Percentiles rank a stretch among this genome's conserved stretches.
These are phyloP conservation scores for Achaetomium macrosporum DNA, from an alignment of 2,329 filamentous ascomycete genomes.

Conservation along the genomic window DNA sequence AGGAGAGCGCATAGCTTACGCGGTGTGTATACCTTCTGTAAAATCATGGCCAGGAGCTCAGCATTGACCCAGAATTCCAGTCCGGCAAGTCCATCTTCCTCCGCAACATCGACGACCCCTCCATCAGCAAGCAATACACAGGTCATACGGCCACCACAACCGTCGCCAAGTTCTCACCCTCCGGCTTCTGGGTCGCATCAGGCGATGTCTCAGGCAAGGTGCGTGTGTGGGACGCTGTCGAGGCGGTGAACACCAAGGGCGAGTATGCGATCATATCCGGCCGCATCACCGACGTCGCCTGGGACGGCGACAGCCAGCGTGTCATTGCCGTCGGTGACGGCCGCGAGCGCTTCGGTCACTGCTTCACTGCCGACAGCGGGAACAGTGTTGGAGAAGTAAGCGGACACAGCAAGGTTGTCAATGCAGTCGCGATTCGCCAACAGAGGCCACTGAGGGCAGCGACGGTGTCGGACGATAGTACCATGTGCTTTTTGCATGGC, in stretches of 20 bases:
- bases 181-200: conserved; percentile 89
- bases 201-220: conserved; percentile 82
- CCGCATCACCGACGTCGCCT: conserved; percentile 91
- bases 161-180: conserved; percentile 89
- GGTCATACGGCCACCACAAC: conserved; percentile 85
- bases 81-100: conserved; percentile 96
- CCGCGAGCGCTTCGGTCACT: conserved; percentile 87
- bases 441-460: conserved; percentile 87
- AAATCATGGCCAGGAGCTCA: neutral
- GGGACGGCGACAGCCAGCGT: conserved; percentile 94
- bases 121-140: conserved; percentile 81
- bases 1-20: conserved; percentile 88
- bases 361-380: conserved; percentile 90
- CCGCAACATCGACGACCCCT: conserved; percentile 85
- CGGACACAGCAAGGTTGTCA: conserved; percentile 86
- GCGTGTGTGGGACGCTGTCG: conserved; percentile 87
- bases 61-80: conserved; percentile 37
- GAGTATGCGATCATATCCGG: conserved; percentile 94
- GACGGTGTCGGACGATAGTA: conserved; percentile 85
- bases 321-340: conserved; percentile 95
- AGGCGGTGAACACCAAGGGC: conserved; percentile 78
- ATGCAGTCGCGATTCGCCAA: conserved; percentile 81
- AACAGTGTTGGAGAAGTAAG: conserved; percentile 94
- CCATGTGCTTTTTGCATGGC: conserved; percentile 86
- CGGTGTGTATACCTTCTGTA: conserved; percentile 50